Conservation (phyloP, 2,329 filamentous ascomycete species). For the Pyricularia pennisetigena region DNA sequence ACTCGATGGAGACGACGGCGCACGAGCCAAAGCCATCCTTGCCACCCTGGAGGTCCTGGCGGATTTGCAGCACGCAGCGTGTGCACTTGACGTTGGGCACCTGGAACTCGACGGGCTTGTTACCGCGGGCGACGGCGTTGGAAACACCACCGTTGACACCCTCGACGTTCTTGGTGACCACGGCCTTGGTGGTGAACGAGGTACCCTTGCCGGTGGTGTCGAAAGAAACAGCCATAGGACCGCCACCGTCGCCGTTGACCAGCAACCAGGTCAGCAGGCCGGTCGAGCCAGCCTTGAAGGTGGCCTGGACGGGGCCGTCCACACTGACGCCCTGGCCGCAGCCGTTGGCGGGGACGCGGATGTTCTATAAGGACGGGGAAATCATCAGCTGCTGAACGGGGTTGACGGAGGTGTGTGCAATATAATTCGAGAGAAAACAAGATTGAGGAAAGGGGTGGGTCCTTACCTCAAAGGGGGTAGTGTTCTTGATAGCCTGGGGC, state of each 20-base stretch:
- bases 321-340: conserved; percentile 1
- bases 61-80: conserved; percentile 1
- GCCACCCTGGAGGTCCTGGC: neutral
- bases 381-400: neutral
- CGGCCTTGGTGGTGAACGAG: neutral
- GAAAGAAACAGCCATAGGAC: neutral
- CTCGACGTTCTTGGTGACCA: neutral
- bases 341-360: conserved; percentile 2
- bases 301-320: neutral
- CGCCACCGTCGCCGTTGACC: conserved; percentile 3
- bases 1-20: neutral
- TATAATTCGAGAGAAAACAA: neutral
- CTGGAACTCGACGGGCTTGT: neutral
- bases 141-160: neutral
- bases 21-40: conserved; percentile 1
- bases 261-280: neutral
- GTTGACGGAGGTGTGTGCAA: neutral
- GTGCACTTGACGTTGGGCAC: neutral
- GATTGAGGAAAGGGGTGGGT: too few species aligned
- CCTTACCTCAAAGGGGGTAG: neutral
- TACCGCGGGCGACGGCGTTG: neutral
- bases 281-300: neutral
- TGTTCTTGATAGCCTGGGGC: neutral
- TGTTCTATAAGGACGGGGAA: neutral
- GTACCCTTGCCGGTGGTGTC: neutral